phyloP scores from a whole-genome alignment of 495 filamentous ascomycete species.

The Penicillium chermesinum region DNA sequence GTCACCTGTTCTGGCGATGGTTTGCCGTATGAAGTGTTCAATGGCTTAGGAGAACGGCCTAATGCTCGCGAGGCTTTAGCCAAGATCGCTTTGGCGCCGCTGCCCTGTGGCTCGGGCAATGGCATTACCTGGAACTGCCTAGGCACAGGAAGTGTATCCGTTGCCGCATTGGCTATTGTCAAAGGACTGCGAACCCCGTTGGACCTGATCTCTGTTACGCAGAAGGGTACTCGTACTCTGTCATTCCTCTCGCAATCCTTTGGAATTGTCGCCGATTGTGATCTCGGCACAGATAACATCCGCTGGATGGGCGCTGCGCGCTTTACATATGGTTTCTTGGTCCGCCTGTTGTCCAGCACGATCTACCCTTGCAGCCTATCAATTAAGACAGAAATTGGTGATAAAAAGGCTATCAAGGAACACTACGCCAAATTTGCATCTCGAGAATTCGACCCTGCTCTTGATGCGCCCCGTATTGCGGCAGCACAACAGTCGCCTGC shows the following conservation, averaged over 20 bases:
- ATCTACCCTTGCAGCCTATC: constrained; percentile 87
- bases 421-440: constrained; percentile 57
- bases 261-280: constrained; percentile 83
- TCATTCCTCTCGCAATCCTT: constrained; percentile 90
- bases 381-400: constrained; percentile 71
- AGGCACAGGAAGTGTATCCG: constrained; percentile 66
- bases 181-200: constrained; percentile 79
- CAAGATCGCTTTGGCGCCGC: constrained; percentile 78
- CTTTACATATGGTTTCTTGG: constrained; percentile 79
- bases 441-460: constrained; percentile 21
- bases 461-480: constrained; percentile 18
- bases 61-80: constrained; percentile 70
- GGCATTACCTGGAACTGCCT: constrained; percentile 88
- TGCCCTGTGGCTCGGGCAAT: constrained; percentile 92
- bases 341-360: constrained; percentile 63
- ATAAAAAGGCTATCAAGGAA: constrained; percentile 68
- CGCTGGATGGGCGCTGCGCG: constrained; percentile 85
- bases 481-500: constrained; percentile 36
- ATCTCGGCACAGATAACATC: constrained; percentile 83
- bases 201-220: constrained; percentile 83
- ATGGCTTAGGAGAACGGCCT: constrained; percentile 71
- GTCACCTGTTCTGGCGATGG: constrained; percentile 92
- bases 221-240: constrained; percentile 63
- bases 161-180: constrained; percentile 74
- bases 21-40: constrained; percentile 89